Conservation (phyloP, 768 basidiomycete genomes). For the Harrya chromipes region DNA sequence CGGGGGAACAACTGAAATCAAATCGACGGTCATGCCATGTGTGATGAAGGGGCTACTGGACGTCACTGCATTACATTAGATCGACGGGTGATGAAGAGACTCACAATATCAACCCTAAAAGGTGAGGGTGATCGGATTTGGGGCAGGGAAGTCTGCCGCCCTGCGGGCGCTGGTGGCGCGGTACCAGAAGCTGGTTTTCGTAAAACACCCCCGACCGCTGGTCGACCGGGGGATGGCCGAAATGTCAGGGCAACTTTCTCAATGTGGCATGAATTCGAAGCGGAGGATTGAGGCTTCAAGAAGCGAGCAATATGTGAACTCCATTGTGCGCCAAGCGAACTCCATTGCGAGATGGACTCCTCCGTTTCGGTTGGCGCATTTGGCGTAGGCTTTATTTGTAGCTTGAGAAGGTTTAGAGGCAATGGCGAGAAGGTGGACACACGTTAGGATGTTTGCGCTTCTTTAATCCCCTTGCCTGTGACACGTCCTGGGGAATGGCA, state of each 20-base stretch:
- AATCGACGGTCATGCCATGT: conserved; percentile 27
- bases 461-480: not conserved
- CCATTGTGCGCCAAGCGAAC: not conserved
- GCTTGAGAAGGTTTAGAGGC: not conserved
- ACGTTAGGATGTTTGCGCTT: not conserved
- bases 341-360: not conserved
- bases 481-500: not conserved
- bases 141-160: conserved; percentile 15
- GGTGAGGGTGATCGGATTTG: conserved; percentile 25
- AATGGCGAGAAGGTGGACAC: not conserved
- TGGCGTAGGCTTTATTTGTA: not conserved
- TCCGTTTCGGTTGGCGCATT: not conserved
- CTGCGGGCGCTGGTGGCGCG: not conserved
- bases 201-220: not conserved
- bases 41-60: conserved; percentile 28
- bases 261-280: not conserved
- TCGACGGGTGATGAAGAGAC: not conserved
- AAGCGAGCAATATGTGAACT: not conserved
- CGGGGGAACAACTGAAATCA: conserved; percentile 11
- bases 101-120: conserved; percentile 26
- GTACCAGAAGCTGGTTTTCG: conserved; percentile 6
- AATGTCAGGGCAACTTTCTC: conserved; percentile 1
- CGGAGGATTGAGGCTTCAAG: not conserved
- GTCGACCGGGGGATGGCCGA: not conserved
- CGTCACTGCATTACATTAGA: conserved; percentile 12